These are phyloP conservation scores for Sporothrix protearum DNA, from an alignment of 2,329 filamentous ascomycete species.

Conservation along the genomic window DNA sequence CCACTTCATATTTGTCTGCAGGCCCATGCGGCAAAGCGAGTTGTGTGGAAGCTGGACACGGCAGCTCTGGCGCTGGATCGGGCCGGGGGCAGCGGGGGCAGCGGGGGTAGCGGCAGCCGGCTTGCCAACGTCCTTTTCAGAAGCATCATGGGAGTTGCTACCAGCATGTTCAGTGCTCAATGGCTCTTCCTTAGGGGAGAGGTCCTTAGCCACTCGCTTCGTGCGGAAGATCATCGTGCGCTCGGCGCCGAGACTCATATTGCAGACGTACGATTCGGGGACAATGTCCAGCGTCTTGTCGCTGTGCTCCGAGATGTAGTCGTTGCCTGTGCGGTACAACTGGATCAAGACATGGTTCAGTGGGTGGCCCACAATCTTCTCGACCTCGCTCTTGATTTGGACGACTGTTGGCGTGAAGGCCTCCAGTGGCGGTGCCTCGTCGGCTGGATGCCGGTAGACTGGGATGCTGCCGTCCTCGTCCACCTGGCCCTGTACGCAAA, in stretches of 20 bases:
- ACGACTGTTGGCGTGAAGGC: conserved; percentile 72
- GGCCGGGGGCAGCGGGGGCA: background rate
- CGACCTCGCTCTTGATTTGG: conserved; percentile 63
- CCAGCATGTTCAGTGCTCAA: conserved; percentile 14
- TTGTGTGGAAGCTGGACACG: conserved; percentile 79
- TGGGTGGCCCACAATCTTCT: conserved; percentile 69
- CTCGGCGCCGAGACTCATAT: conserved; percentile 88
- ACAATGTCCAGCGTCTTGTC: conserved; percentile 95
- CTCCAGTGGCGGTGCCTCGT: conserved; percentile 75
- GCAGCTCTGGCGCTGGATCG: conserved; percentile 53
- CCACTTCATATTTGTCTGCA: conserved; percentile 79
- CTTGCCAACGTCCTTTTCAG: conserved; percentile 13
- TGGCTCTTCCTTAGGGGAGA: conserved; percentile 29
- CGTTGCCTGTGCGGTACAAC: conserved; percentile 80
- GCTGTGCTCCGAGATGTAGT: conserved; percentile 94
- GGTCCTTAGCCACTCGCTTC: conserved; percentile 58
- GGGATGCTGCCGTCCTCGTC: conserved; percentile 69
- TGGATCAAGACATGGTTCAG: conserved; percentile 94
- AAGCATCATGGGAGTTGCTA: background rate
- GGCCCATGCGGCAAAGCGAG: conserved; percentile 78
- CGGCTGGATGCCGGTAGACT: conserved; percentile 90
- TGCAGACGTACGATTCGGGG: conserved; percentile 77
- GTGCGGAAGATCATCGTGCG: conserved; percentile 85
- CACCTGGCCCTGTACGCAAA: conserved; percentile 79
- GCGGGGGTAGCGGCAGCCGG: background rate